Base-by-base conservation (phyloP, 768 basidiomycete species). In the Symmetrospora coprosmae region DNA sequence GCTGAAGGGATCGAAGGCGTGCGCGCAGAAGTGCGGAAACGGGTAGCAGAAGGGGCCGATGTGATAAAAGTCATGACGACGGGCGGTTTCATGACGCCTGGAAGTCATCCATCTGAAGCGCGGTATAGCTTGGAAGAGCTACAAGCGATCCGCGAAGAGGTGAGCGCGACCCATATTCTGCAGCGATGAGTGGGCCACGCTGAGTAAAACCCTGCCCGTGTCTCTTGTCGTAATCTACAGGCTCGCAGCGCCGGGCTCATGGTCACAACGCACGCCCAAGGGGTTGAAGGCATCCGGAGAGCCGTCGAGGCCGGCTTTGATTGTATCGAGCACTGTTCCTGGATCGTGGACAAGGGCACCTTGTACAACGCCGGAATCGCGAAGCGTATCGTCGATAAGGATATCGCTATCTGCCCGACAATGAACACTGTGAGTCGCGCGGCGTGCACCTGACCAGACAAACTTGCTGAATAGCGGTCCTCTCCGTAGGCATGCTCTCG, bases 51-150 rank as follows among this genome's bases (percentile, higher is more conserved):
- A 34, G 49, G 49, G 23, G 49, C 49, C 11, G 49, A 50, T 19
- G 13, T n/a, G n/a, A 50, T 50, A 17, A 50, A 50, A 19, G 49
- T 50, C 31, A 50, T 50, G 49, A 50, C 49, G 11, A 50, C 49
- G n/a, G 49, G 49, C 6, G 33, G 33, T 9, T 49, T 50, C 49
- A 50, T 50, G 49, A 50, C 49, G 7, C 28, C 33, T 27, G 49
- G 49, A 34, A 34, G 38, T 30, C 49, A 50, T 19, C 49, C 49
- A 9, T 50, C 49, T 34, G 49, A 50, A 35, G 23, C 49, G 23
- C 49, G 49, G 13, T 50, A 50, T 34, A 16, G 31, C 14, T 7
- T 50, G 23, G 49, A 50, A 34, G 49, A 50, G 49, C 49, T 50
- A 5, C 13, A 30, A 31, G 30, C 49, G 2, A 50, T 50, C 9